Evolutionary conservation across 257 asterid genomes (phyloP), one percentile per base, ranked within the genome.

Genomic region (Solanum lycopersicoides): DNA sequence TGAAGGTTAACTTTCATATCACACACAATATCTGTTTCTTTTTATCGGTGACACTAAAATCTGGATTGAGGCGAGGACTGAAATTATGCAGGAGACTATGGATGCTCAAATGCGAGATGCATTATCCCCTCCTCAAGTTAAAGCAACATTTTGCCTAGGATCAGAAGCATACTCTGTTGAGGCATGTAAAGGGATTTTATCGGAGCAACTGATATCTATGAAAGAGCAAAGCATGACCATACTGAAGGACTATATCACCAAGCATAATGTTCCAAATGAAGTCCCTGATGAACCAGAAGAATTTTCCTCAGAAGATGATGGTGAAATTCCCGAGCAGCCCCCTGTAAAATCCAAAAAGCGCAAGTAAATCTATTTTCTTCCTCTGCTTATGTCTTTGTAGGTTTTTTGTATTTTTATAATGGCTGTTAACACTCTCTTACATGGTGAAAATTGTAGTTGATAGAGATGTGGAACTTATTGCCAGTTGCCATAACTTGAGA

Each of bases 261-360:
- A 92, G 89, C 94, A 97, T 73, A 95, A 95, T 83, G 93, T 93
- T 83, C 98, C 98, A 13, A 93, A 91, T 75, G 98, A 95, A 56
- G 97, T 93, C 77, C 99, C 98, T 56, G 98, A 97, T 86, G 99
- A 95, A 41, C 90, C 92, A 1, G 99, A 96, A 42, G 98, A 94
- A 53, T 83, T 93, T 85, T 94, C 98, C 32, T 95, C 98, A 5
- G 99, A 95, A 12, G 99, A 95, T 4, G 98, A 94, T 5, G 92
- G 80, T 75, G 94, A 87, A 60, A 73, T 63, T 68, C 72, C 93
- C 42, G 91, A 91, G 60, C 91, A 92, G 89, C 96, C 94, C 88
- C 95, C 93, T 3, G 92, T 90, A 83, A 94, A 95, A 88, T 87
- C 97, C 20, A 96, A 95, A 93, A 95, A 90, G 88, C 88, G 88